These are phyloP conservation scores for Xanthoparmelia taractica DNA, from an alignment of 495 filamentous ascomycete genomes.

Conservation along the genomic window DNA sequence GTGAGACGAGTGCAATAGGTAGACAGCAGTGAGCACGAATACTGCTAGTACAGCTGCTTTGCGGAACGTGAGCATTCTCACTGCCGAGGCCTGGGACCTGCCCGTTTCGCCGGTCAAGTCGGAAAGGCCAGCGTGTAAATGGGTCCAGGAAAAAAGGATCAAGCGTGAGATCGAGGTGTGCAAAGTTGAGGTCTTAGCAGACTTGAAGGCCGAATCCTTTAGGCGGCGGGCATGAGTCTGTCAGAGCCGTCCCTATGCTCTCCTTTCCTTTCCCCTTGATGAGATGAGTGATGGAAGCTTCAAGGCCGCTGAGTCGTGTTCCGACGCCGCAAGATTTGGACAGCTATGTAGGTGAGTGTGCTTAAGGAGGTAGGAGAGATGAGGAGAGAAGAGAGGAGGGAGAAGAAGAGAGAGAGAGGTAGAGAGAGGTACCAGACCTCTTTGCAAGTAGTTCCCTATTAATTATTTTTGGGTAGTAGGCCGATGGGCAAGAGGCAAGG, in stretches of 20 bases:
- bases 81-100: neutral
- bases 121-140: neutral
- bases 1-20: slow-evolving; percentile 61
- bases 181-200: neutral
- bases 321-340: neutral
- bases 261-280: neutral
- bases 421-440: neutral
- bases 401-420: neutral
- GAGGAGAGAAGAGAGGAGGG: neutral
- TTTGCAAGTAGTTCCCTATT: neutral
- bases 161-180: neutral
- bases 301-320: neutral
- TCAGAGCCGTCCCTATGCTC: neutral
- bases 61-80: slow-evolving; percentile 58
- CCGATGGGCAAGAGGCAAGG: slow-evolving; percentile 10
- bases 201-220: neutral
- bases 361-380: no score
- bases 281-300: neutral
- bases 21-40: slow-evolving; percentile 60
- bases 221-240: neutral
- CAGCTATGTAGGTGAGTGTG: no score
- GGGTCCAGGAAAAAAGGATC: neutral
- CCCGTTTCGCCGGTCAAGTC: neutral
- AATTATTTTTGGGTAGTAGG: no score
- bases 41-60: slow-evolving; percentile 62